Evolutionary conservation across 2,329 filamentous ascomycete species (phyloP).

Genomic region (Myriosclerotinia curreyana): DNA sequence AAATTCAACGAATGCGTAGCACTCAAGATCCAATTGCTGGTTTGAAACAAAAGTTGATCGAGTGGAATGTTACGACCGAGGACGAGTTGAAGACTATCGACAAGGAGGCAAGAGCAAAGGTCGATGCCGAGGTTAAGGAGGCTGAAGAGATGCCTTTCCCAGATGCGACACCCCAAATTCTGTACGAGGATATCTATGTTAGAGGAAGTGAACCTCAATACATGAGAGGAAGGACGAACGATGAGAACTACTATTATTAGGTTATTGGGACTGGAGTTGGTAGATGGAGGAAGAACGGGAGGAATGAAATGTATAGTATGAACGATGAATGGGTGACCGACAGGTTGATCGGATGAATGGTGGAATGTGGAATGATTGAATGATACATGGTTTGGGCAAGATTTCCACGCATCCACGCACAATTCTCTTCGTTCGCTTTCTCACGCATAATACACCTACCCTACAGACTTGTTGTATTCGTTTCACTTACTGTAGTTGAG

Average conservation of each 20-base stretch:
- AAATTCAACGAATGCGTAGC: constrained; percentile 98
- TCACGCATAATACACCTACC: neutral
- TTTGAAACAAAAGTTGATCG: constrained; percentile 95
- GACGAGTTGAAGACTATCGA: constrained; percentile 95
- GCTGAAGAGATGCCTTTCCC: constrained; percentile 86
- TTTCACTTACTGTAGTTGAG: constrained; percentile 15
- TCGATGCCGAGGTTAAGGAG: constrained; percentile 84
- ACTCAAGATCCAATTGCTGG: constrained; percentile 98
- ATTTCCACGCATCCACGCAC: neutral
- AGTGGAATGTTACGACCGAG: constrained; percentile 89
- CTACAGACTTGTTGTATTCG: neutral
- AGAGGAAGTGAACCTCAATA: constrained; percentile 81
- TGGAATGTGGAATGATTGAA: constrained; percentile 16
- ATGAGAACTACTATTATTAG: constrained; percentile 79
- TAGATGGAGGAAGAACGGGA: neutral
- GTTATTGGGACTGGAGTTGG: constrained; percentile 5
- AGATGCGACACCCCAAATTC: constrained; percentile 73
- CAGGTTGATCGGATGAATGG: neutral
- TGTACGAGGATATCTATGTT: constrained; percentile 97
- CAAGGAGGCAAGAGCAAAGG: constrained; percentile 82
- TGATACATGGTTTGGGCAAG: constrained; percentile 5
- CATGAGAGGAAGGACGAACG: constrained; percentile 80
- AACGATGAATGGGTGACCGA: constrained; percentile 5
- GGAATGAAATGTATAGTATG: constrained; percentile 13
- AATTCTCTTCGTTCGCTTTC: neutral